These are phyloP conservation scores for Fabrea salina DNA, from an alignment of 169 alveolate genomes.

Conservation along the genomic window DNA sequence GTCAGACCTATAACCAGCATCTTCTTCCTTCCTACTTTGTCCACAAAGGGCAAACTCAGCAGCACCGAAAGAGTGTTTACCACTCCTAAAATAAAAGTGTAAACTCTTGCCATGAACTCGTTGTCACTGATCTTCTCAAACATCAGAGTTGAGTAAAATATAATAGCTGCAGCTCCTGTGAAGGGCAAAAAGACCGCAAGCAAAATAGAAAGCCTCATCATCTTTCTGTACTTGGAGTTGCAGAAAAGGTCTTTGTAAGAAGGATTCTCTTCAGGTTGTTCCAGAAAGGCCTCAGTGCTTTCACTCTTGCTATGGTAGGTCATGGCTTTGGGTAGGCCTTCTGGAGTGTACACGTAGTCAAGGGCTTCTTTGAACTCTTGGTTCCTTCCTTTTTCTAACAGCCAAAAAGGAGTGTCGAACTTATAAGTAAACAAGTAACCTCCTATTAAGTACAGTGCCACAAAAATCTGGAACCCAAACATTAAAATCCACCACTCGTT, in stretches of 20 bases:
- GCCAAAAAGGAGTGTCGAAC: neutral
- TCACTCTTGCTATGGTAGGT: too few relatives aligned
- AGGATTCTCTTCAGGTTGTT: neutral
- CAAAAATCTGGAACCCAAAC: neutral
- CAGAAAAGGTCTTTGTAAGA: neutral
- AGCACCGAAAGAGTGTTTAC: neutral
- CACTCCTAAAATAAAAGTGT: neutral
- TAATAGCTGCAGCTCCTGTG: neutral
- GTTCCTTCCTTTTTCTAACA: neutral
- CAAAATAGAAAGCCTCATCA: neutral
- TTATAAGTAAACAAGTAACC: neutral
- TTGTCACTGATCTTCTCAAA: neutral
- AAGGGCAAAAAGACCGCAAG: neutral
- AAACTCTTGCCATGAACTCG: neutral
- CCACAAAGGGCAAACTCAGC: neutral
- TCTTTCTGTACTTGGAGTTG: neutral
- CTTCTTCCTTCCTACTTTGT: neutral
- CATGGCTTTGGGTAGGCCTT: neutral
- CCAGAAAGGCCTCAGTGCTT: neutral
- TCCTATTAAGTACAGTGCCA: neutral
- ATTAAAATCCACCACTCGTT: neutral
- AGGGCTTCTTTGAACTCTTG: neutral
- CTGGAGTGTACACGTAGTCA: neutral
- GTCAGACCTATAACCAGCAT: neutral
- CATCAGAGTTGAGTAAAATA: neutral